Evolutionary conservation across 495 filamentous ascomycete species (phyloP).

Genomic region (Schizothecium vesticola): DNA sequence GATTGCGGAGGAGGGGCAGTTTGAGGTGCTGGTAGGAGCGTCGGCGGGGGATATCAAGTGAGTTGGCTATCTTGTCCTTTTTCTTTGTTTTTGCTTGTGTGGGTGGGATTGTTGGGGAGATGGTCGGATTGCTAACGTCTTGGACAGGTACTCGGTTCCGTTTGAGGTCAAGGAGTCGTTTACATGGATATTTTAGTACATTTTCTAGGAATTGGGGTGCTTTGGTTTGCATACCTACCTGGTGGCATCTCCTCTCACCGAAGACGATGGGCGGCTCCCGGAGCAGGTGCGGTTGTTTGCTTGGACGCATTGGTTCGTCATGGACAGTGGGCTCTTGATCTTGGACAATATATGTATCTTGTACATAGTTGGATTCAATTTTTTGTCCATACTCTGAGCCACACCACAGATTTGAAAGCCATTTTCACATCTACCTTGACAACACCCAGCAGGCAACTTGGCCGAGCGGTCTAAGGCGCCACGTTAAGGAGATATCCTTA

Average conservation of each 20-base stretch:
- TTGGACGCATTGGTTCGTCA: neutral
- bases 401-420: neutral
- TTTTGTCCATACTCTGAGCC: neutral
- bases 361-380: neutral
- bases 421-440: neutral
- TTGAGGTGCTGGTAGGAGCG: constrained; percentile 60
- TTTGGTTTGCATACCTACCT: neutral
- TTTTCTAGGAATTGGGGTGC: neutral
- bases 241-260: neutral
- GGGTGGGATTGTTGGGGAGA: too few relatives aligned
- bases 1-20: constrained; percentile 73
- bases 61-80: constrained; percentile 13
- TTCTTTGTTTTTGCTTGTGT: neutral
- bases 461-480: neutral
- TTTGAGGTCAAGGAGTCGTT: constrained; percentile 57
- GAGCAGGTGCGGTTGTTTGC: neutral
- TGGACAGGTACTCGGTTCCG: constrained; percentile 37
- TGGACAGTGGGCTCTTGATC: neutral
- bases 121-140: constrained; percentile 4
- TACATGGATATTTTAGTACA: constrained; percentile 46
- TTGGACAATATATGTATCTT: neutral
- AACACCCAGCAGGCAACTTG: neutral
- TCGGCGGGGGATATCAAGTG: constrained; percentile 45
- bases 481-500: neutral
- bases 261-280: neutral